phyloP scores from a whole-genome alignment of 2,329 filamentous ascomycete genomes.

The Apiospora phragmitis region DNA sequence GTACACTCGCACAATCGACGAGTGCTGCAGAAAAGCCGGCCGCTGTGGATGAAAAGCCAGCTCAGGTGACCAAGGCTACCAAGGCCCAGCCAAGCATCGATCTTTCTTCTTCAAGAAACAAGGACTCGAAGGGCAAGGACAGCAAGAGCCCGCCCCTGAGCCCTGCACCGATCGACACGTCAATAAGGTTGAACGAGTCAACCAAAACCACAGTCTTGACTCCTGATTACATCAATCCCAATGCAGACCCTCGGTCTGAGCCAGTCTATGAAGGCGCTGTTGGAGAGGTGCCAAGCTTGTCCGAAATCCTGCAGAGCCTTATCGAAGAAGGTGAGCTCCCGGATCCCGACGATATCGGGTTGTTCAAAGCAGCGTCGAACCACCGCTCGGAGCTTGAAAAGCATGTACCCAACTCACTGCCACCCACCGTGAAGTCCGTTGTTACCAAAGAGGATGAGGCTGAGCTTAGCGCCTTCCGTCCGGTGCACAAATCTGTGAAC shows the following conservation, averaged over 20 bases:
- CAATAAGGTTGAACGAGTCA: slow-evolving; percentile 34
- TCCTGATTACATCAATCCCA: slow-evolving; percentile 32
- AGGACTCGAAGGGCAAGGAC: slow-evolving; percentile 25
- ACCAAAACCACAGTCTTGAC: slow-evolving; percentile 36
- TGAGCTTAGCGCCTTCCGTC: slow-evolving; percentile 53
- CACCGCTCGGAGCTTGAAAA: slow-evolving; percentile 35
- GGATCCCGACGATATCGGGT: slow-evolving; percentile 36
- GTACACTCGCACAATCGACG: slow-evolving; percentile 29
- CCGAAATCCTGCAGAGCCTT: slow-evolving; percentile 40
- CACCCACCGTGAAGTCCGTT: slow-evolving; percentile 44
- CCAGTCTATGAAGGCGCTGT: slow-evolving; percentile 31
- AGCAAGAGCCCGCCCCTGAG: slow-evolving; percentile 28
- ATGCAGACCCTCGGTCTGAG: slow-evolving; percentile 28
- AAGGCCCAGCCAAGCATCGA: slow-evolving; percentile 17
- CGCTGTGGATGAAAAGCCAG: slow-evolving; percentile 20
- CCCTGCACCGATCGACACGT: slow-evolving; percentile 29
- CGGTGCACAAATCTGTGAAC: slow-evolving; percentile 63
- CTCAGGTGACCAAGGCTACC: slow-evolving; percentile 19
- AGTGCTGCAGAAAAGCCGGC: slow-evolving; percentile 21
- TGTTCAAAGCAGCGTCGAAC: slow-evolving; percentile 39
- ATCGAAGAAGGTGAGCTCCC: slow-evolving; percentile 34
- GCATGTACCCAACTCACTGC: slow-evolving; percentile 30
- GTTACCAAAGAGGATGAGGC: slow-evolving; percentile 57
- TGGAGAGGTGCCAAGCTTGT: slow-evolving; percentile 31
- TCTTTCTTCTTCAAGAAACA: slow-evolving; percentile 23